A percentile compares a stretch with the other conserved stretches of the same genome.
Conservation (phyloP, 2,329 filamentous ascomycete genomes). For the Sarocladiaceae sp. region DNA sequence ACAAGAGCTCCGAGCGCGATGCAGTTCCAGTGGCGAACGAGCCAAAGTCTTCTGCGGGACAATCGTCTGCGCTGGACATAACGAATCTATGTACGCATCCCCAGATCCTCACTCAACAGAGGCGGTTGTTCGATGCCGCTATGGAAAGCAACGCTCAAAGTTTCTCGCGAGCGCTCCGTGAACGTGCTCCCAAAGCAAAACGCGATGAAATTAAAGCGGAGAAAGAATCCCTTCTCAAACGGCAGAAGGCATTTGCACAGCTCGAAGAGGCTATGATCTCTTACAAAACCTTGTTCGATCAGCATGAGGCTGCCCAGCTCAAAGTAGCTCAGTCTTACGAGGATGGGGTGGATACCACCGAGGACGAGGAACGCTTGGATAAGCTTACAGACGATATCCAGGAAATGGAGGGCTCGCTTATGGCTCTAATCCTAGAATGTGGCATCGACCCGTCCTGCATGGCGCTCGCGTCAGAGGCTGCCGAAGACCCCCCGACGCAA, state of each 20-base stretch:
- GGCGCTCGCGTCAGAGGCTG: conserved; percentile 28
- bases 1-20: neutral
- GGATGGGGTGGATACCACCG: conserved; percentile 43
- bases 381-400: conserved; percentile 39
- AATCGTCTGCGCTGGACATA: neutral
- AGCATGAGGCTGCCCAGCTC: conserved; percentile 39
- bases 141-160: conserved; percentile 41
- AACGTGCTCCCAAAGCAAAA: conserved; percentile 37
- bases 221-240: conserved; percentile 39
- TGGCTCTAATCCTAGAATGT: conserved; percentile 34
- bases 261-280: conserved; percentile 34
- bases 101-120: neutral
- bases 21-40: neutral
- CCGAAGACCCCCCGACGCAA: conserved; percentile 11
- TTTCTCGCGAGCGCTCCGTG: conserved; percentile 40
- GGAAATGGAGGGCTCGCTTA: conserved; percentile 35
- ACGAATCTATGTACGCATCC: conserved; percentile 1
- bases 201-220: conserved; percentile 42
- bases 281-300: conserved; percentile 34
- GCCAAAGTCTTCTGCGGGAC: neutral
- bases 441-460: conserved; percentile 35
- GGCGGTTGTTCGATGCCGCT: neutral
- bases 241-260: conserved; percentile 37
- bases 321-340: conserved; percentile 44
- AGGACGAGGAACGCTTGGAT: conserved; percentile 44